Evolutionary conservation across 139 green algal genomes (phyloP).

Genomic region (Deuterostichococcus epilithicus): DNA sequence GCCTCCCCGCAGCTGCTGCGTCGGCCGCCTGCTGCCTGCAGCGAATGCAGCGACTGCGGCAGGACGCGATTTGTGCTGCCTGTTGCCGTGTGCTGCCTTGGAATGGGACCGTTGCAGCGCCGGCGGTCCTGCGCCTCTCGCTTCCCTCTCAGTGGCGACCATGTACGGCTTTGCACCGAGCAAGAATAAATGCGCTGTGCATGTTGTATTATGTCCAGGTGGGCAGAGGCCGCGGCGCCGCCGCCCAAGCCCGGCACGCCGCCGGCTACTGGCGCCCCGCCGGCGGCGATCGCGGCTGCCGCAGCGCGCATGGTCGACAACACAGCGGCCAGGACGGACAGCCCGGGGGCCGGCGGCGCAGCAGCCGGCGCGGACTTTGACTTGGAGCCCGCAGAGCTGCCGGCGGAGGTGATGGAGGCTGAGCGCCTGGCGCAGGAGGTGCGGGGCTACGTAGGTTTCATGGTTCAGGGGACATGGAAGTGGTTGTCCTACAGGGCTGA

Average conservation of each 20-base stretch:
- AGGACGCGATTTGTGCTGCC: no score
- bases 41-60: no score
- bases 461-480: no score
- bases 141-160: no score
- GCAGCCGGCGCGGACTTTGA: background rate
- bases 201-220: background rate
- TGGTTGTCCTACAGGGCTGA: background rate
- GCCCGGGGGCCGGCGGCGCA: background rate
- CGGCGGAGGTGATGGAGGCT: background rate
- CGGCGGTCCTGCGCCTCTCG: no score
- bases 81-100: no score
- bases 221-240: background rate
- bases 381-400: background rate
- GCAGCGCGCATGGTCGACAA: background rate
- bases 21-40: background rate
- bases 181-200: background rate
- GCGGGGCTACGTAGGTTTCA: no score
- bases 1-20: background rate
- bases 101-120: no score
- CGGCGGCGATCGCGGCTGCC: conserved; percentile 1
- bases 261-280: background rate
- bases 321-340: background rate
- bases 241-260: background rate
- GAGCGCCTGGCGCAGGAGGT: no score
- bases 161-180: background rate